Base-by-base conservation (phyloP, 192 early-diverging fungal genomes). In the Phlyctochytrium planicorne region DNA sequence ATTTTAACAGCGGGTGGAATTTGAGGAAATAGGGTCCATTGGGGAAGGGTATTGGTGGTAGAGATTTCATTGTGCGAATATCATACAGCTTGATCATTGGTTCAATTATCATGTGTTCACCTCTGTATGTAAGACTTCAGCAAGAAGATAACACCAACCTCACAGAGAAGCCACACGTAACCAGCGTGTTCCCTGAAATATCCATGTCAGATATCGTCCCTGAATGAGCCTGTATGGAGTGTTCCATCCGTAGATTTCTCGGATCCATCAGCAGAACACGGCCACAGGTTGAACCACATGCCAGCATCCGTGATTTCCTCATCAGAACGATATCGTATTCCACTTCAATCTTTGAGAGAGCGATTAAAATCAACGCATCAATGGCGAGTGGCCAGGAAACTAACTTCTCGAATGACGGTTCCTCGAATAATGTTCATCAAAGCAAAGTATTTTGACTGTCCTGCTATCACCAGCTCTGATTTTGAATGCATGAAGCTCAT, bases 81-180 rank as follows among this genome's bases (percentile, higher is more conserved):
- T 94, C 92, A 55, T 82, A 94, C n/a, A 94, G 75, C 71, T 93
- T 93, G 35, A 94, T 86, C 59, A 91, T 66, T 4, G 90, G 87
- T 73, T 94, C 92, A 40, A 85, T 74, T 20, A 92, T 82, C 66
- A 92, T 69, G 1, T 80, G 75, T 0, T 85, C 84, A 52, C 81
- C 79, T 33, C 82, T 76, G 20, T 74, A 35, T 57, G 29, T 29
- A 63, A 14, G 62, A 36, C 10, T 70, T 47, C 34, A 52, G 36
- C 60, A 37, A 36, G 10, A 34, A 10, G 12, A 68, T 16, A 52
- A 27, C 56, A 60, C 68, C 60, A 69, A 87, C 87, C 89, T 75
- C 35, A 77, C 70, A 3, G 89, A 90, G 70, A 85, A 91, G 23
- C 91, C 91, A 73, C 89, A 91, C 1, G 90, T 93, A 24, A 91